Evolutionary conservation across 257 asterid species (phyloP).

Genomic region (Rehmannia glutinosa): DNA sequence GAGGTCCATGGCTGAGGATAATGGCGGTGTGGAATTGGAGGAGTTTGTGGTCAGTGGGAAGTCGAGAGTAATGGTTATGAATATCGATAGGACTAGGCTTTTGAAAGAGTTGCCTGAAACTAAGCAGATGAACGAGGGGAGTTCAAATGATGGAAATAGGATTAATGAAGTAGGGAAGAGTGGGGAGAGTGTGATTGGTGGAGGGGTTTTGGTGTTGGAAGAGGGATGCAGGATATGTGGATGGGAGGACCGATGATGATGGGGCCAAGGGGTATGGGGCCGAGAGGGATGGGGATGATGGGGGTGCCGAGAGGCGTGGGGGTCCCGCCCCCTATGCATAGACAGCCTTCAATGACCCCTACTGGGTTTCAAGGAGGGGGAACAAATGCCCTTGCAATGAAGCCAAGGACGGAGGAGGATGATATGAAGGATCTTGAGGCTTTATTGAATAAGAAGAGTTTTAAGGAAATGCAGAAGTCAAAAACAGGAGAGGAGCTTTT

Average conservation of each 20-base stretch:
- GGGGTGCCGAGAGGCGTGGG: conserved; percentile 94
- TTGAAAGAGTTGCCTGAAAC: conserved; percentile 78
- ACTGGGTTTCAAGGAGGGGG: conserved; percentile 38
- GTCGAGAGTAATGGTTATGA: conserved; percentile 78
- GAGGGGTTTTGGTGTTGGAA: conserved; percentile 45
- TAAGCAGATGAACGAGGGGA: conserved; percentile 51
- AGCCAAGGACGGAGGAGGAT: conserved; percentile 94
- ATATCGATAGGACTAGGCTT: conserved; percentile 73
- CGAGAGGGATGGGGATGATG: conserved; percentile 80
- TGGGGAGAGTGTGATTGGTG: conserved; percentile 40
- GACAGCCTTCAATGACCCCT: conserved; percentile 48
- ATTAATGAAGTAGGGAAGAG: conserved; percentile 25
- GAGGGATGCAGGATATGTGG: conserved; percentile 70
- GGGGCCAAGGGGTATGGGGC: conserved; percentile 64
- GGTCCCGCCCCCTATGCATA: conserved; percentile 86
- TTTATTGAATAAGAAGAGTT: conserved; percentile 82
- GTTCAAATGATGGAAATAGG: conserved; percentile 38
- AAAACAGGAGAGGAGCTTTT: conserved; percentile 96
- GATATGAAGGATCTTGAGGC: conserved; percentile 94
- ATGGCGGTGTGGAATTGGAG: conserved; percentile 81
- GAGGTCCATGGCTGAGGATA: conserved; percentile 84
- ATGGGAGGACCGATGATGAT: conserved; percentile 46
- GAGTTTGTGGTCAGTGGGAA: conserved; percentile 86
- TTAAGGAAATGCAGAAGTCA: conserved; percentile 81
- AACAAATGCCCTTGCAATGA: conserved; percentile 38